Evolutionary conservation across 768 basidiomycete genomes (phyloP).

Genomic region (Mycena venus): DNA sequence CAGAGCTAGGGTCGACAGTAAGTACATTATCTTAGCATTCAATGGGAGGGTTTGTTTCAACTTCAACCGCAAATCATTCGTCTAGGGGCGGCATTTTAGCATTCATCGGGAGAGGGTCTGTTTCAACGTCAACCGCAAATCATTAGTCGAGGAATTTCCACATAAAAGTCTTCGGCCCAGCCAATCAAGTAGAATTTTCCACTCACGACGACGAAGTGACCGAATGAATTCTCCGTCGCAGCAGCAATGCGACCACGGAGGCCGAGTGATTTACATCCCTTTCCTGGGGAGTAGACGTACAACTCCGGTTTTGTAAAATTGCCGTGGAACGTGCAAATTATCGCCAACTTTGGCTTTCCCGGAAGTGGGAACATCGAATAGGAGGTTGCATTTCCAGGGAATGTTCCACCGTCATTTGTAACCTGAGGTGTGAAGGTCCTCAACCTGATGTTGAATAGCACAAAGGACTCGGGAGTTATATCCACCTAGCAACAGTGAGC

Average conservation of each 20-base stretch:
- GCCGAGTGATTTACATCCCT: not conserved
- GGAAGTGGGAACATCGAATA: not conserved
- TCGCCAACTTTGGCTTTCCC: not conserved
- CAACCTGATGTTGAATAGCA: slow-evolving; percentile 9
- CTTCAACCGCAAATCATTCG: too few relatives aligned
- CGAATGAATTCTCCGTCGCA: not conserved
- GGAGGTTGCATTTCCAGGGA: not conserved
- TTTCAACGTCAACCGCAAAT: too few relatives aligned
- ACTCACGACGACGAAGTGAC: not conserved
- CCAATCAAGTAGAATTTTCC: not conserved
- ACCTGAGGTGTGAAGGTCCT: not conserved
- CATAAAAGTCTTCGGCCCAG: not conserved
- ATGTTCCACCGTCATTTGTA: not conserved
- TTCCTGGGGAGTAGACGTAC: slow-evolving; percentile 4
- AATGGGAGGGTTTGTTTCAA: too few relatives aligned
- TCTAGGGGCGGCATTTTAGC: too few relatives aligned
- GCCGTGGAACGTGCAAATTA: slow-evolving; percentile 11
- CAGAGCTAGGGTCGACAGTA: too few relatives aligned
- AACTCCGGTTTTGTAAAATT: not conserved
- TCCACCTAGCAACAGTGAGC: not conserved
- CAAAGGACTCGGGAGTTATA: not conserved
- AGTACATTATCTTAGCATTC: too few relatives aligned
- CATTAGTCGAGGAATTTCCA: slow-evolving; percentile 1
- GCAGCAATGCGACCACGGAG: not conserved
- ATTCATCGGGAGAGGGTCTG: too few relatives aligned